Conservation (phyloP, 768 basidiomycete genomes). For the Hysterangium stoloniferum region DNA sequence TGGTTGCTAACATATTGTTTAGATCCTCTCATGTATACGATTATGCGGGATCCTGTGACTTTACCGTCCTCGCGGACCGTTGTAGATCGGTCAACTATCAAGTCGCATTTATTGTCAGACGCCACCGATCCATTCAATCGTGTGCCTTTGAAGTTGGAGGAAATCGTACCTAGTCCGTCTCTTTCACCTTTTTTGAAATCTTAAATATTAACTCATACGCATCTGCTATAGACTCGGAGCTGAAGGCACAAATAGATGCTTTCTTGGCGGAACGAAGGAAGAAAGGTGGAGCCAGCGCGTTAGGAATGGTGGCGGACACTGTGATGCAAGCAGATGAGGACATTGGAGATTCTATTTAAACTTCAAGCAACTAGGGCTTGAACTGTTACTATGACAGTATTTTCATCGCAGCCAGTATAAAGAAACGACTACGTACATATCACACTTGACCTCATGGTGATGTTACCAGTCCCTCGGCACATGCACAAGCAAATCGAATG, state of each 20-base stretch:
- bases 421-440: not conserved
- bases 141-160: slow-evolving; percentile 66
- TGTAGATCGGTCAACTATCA: slow-evolving; percentile 88
- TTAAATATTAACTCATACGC: too few species aligned
- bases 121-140: slow-evolving; percentile 95
- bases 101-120: slow-evolving; percentile 88
- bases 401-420: not conserved
- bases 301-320: slow-evolving; percentile 18
- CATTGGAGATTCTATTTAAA: slow-evolving; percentile 1
- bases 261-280: slow-evolving; percentile 55
- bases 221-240: slow-evolving; percentile 54
- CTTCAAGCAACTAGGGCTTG: too few species aligned
- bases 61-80: slow-evolving; percentile 75
- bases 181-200: slow-evolving; percentile 17
- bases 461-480: too few species aligned
- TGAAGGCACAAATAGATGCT: slow-evolving; percentile 67
- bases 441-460: not conserved
- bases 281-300: slow-evolving; percentile 21
- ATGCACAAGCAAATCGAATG: too few species aligned
- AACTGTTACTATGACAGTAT: not conserved
- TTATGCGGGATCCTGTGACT: slow-evolving; percentile 94
- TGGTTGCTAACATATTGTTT: slow-evolving; percentile 1
- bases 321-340: slow-evolving; percentile 25
- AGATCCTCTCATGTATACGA: slow-evolving; percentile 86
- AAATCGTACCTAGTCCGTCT: slow-evolving; percentile 64